phyloP scores from a whole-genome alignment of 495 filamentous ascomycete genomes.

The Penicillium flavigenum region DNA sequence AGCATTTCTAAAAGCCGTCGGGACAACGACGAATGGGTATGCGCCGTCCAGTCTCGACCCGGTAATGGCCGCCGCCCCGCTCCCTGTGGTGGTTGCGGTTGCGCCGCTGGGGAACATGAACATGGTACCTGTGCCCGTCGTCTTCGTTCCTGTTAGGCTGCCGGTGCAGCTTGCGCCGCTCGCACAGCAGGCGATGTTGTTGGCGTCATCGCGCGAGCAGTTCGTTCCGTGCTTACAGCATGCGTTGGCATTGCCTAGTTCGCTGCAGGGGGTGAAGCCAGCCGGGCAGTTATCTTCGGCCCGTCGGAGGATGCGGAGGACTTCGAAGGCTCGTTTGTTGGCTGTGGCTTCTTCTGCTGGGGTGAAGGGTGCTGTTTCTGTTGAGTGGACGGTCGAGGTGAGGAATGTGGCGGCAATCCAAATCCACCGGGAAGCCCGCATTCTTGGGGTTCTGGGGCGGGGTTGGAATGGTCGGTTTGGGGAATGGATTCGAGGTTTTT shows the following conservation, averaged over 20 bases:
- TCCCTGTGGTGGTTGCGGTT: slow-evolving; percentile 31
- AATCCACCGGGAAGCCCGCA: slow-evolving; percentile 42
- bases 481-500: neutral
- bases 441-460: slow-evolving; percentile 27
- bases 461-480: neutral
- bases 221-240: slow-evolving; percentile 56
- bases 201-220: slow-evolving; percentile 57
- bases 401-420: slow-evolving; percentile 41
- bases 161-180: slow-evolving; percentile 62
- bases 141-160: slow-evolving; percentile 40
- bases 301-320: slow-evolving; percentile 41
- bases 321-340: slow-evolving; percentile 34
- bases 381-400: slow-evolving; percentile 33
- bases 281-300: slow-evolving; percentile 49
- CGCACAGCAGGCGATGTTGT: slow-evolving; percentile 67
- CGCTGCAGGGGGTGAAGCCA: slow-evolving; percentile 52
- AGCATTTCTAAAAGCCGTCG: slow-evolving; percentile 62
- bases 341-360: slow-evolving; percentile 26
- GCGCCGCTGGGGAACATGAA: slow-evolving; percentile 40
- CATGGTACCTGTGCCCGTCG: slow-evolving; percentile 29
- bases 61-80: slow-evolving; percentile 36
- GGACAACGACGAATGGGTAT: slow-evolving; percentile 66
- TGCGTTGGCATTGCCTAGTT: slow-evolving; percentile 47
- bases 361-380: slow-evolving; percentile 33
- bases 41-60: slow-evolving; percentile 44